These are phyloP conservation scores for Cyberlindnera nakhonratchasimensis DNA, from an alignment of 805 yeast species.

Conservation along the genomic window DNA sequence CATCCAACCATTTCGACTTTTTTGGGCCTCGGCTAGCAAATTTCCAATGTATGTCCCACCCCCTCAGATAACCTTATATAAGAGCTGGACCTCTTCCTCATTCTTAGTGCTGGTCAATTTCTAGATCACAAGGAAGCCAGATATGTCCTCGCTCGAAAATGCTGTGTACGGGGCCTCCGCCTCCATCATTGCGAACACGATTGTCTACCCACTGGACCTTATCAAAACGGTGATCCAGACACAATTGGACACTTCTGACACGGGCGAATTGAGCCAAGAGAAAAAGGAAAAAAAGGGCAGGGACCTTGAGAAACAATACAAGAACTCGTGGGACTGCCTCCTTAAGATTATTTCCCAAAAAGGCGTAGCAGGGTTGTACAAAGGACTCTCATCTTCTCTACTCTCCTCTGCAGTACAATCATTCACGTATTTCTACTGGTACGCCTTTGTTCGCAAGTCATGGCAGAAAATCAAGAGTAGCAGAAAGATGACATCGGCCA, in stretches of 20 bases:
- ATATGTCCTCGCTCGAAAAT: constrained; percentile 57
- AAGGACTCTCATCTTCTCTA: constrained; percentile 64
- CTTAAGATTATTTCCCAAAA: constrained; percentile 34
- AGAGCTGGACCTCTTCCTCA: background rate
- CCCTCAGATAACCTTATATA: background rate
- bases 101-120: background rate
- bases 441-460: constrained; percentile 64
- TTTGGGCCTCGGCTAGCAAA: constrained; percentile 2
- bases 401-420: constrained; percentile 73
- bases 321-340: constrained; percentile 61
- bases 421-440: constrained; percentile 87
- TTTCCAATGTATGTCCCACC: constrained; percentile 34
- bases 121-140: background rate
- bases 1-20: background rate
- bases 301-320: constrained; percentile 37
- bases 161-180: constrained; percentile 84
- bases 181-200: constrained; percentile 71
- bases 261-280: constrained; percentile 8
- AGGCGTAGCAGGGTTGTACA: constrained; percentile 69
- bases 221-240: constrained; percentile 76
- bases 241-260: constrained; percentile 36
- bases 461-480: constrained; percentile 34
- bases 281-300: no score
- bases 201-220: constrained; percentile 79
- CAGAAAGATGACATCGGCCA: constrained; percentile 17